Evolutionary conservation across 2,329 filamentous ascomycete species (phyloP).

Genomic region (Geosmithia putterillii): DNA sequence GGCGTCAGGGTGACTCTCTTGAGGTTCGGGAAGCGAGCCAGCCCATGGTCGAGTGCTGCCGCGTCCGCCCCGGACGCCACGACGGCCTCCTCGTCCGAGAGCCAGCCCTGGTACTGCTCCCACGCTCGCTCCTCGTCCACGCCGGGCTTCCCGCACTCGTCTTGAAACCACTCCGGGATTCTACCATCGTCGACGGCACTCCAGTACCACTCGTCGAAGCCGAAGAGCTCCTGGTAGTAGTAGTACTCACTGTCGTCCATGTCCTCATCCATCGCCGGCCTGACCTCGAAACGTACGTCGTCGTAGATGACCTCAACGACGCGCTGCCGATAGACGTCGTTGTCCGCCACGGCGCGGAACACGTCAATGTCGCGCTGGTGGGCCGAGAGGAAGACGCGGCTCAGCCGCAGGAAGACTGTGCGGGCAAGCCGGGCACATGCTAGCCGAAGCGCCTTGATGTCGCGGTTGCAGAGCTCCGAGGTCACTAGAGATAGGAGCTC

Average conservation of each 20-base stretch:
- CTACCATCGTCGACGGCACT: too few relatives aligned
- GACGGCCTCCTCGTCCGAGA: too few relatives aligned
- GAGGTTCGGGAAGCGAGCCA: conserved; percentile 16
- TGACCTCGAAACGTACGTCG: conserved; percentile 4
- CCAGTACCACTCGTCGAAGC: too few relatives aligned
- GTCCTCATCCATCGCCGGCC: too few relatives aligned
- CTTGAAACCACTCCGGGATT: too few relatives aligned
- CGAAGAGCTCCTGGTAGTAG: too few relatives aligned
- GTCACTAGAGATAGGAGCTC: too few relatives aligned
- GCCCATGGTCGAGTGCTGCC: conserved; percentile 13
- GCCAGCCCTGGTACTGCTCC: too few relatives aligned
- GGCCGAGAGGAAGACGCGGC: conserved; percentile 8
- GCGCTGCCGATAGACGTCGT: conserved; percentile 4
- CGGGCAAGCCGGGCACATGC: background rate
- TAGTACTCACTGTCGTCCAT: too few relatives aligned
- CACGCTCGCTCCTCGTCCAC: too few relatives aligned
- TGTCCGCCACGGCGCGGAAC: conserved; percentile 6
- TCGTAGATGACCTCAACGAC: conserved; percentile 9
- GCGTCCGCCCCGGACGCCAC: conserved; percentile 12
- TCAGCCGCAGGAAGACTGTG: conserved; percentile 1
- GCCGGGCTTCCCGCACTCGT: too few relatives aligned
- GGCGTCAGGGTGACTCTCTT: conserved; percentile 20
- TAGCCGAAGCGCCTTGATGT: conserved; percentile 1
- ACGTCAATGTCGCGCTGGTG: conserved; percentile 7
- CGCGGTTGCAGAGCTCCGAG: background rate